phyloP scores from a whole-genome alignment of 140 eudicot genomes.

The Cichorium intybus region DNA sequence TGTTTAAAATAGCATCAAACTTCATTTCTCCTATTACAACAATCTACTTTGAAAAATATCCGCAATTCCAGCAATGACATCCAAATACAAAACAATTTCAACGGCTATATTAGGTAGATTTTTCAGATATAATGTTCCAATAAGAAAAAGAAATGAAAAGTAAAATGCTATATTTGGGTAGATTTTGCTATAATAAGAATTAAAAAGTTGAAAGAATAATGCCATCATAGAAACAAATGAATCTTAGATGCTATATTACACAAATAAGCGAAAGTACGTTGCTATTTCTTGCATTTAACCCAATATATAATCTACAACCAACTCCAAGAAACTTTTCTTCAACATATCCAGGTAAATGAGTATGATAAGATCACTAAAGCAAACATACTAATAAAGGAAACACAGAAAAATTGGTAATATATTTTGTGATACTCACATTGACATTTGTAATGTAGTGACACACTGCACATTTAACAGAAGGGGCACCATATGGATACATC shows the following conservation, averaged over 20 bases:
- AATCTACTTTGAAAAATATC: no score
- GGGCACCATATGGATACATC: conserved; percentile 88
- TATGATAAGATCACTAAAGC: background rate
- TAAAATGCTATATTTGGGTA: no score
- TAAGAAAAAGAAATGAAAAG: no score
- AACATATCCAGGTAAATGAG: background rate
- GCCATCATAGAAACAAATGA: background rate
- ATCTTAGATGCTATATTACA: background rate
- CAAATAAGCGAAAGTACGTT: background rate
- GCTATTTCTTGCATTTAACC: background rate
- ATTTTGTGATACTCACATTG: conserved; percentile 46
- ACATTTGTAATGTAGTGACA: conserved; percentile 76
- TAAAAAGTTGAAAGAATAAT: background rate
- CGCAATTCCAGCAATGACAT: no score
- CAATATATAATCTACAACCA: no score
- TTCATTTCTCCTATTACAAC: no score
- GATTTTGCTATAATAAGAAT: no score
- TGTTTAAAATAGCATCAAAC: no score
- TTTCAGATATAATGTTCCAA: no score
- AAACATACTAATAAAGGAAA: background rate
- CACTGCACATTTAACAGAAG: conserved; percentile 79
- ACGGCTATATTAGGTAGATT: no score
- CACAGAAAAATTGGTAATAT: background rate
- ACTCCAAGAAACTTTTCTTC: background rate
- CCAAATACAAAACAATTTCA: no score